Evolutionary conservation across 2,329 filamentous ascomycete species (phyloP), one percentile per base, ranked within the genome.

Genomic region (Sporothrix humicola): DNA sequence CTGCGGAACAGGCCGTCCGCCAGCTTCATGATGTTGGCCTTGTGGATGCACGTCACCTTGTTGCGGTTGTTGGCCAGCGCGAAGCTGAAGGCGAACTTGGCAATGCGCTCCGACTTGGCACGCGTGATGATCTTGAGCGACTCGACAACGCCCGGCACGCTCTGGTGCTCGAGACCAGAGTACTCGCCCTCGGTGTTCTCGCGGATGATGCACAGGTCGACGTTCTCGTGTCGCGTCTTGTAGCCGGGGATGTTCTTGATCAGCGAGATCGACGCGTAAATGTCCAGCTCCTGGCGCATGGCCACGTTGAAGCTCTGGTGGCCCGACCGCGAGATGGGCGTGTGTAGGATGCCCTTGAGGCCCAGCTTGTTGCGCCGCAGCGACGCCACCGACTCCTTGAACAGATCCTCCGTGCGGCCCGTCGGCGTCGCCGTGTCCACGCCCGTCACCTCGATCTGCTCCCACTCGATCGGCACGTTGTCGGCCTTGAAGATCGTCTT

Each of bases 11-110:
- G 93, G 85, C 96, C 96, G 80, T 99, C 96, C 83, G 95, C 95
- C 74, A 99, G 89, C 90, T 99, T 99, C 96, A 99, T 99, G 87
- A 99, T 99, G 89, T 99, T 99, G 86, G 96, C 96, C 90, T 99
- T 99, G 92, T 99, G 96, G 82, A 99, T 98, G 87, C 95, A 98
- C 78, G 96, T 98, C 74, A 99, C 94, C 92, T 98, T 98, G 89
- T 97, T 95, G 83, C 96, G 91, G 90, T 97, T 95, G 89, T 99
- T 99, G 85, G 96, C 96, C 74, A 98, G 92, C 74, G 96, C 96
- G 81, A 99, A 99, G 82, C 93, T 92, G 84, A 98, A 98, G 78
- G 96, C 96, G 82, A 99, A 99, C 86, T 97, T 97, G 86, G 95
- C 94, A 81, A 99, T 99, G 82, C 96, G 94, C 91, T 99, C 96